Base-by-base conservation (phyloP, 768 basidiomycete genomes). In the Rhodotorula diobovata region DNA sequence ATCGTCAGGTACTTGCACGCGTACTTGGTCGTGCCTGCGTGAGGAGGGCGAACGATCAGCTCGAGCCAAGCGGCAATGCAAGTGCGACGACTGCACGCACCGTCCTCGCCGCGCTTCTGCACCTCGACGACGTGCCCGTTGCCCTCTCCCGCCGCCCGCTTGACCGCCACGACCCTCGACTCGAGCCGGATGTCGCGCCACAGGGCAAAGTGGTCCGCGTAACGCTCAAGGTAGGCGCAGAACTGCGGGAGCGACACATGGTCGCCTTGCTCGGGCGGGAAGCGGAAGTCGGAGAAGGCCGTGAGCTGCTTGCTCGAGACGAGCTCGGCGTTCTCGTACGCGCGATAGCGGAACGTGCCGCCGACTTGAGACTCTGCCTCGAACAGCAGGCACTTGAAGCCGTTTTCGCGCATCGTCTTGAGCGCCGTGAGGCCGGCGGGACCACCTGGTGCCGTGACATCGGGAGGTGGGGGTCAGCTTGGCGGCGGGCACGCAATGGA, bases 281-380 rank as follows among this genome's bases (percentile, higher is more conserved):
- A 78, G 21, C 86, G 84, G 78, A 85, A 87, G 78, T 87, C 86
- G 41, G 84, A 85, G 79, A 87, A 87, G 67, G 82, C 82, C 10
- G 86, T 87, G 46, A 87, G 80, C 76, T 87, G 85, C 75, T 86
- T 87, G 21, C 39, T 37, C n/a, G 65, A 85, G n/a, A 86, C 85
- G 34, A 86, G 79, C 30, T 79, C 81, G 21, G 84, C 82, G 63
- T 85, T 83, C 85, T 86, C 76, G 45, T 77, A 77, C 0, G 46
- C 23, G 6, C 75, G 39, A 54, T 76, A 75, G 18, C 63, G 79
- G 76, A 86, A 86, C 0, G 85, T 86, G 16, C 85, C 85, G 4
- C 85, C 85, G 62, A 86, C 81, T 59, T 82, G 81, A 35, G 79
- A 80, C 75, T 85, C 85, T 56, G 83, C 78, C 45, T 77, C 76